Evolutionary conservation across 352 stramenopile species (phyloP).

Genomic region (Pythium scleroteichum): DNA sequence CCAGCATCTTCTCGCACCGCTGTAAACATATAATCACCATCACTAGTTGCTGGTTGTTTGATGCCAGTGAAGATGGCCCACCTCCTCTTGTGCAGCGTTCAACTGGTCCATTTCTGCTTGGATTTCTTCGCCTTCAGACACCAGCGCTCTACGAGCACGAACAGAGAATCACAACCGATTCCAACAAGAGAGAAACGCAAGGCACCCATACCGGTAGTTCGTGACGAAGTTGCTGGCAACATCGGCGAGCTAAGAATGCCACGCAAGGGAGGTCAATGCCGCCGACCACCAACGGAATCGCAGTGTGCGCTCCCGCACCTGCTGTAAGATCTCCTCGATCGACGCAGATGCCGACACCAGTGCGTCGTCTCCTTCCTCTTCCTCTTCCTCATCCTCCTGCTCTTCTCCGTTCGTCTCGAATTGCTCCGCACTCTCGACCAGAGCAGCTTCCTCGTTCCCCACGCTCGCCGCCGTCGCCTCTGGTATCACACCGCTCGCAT

Average conservation of each 20-base stretch:
- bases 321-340: constrained; percentile 23
- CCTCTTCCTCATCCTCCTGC: constrained; percentile 2
- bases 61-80: too few species aligned
- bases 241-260: constrained; percentile 22
- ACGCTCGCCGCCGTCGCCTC: background rate
- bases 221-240: constrained; percentile 29
- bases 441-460: too few species aligned
- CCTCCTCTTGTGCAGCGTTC: constrained; percentile 52
- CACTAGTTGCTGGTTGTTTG: too few species aligned
- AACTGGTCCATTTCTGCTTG: constrained; percentile 65
- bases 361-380: constrained; percentile 2
- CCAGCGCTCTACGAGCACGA: constrained; percentile 46
- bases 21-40: background rate
- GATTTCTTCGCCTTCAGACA: constrained; percentile 52
- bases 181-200: too few species aligned
- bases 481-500: background rate
- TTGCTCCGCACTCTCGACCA: background rate
- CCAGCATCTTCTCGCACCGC: constrained; percentile 23
- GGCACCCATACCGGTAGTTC: constrained; percentile 19
- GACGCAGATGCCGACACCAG: constrained; percentile 12
- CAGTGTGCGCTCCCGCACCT: constrained; percentile 16
- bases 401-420: background rate
- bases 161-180: too few species aligned
- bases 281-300: background rate
- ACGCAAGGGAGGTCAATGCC: background rate